Base-by-base conservation (phyloP, 2,329 filamentous ascomycete genomes). In the Talaromyces sp. region DNA sequence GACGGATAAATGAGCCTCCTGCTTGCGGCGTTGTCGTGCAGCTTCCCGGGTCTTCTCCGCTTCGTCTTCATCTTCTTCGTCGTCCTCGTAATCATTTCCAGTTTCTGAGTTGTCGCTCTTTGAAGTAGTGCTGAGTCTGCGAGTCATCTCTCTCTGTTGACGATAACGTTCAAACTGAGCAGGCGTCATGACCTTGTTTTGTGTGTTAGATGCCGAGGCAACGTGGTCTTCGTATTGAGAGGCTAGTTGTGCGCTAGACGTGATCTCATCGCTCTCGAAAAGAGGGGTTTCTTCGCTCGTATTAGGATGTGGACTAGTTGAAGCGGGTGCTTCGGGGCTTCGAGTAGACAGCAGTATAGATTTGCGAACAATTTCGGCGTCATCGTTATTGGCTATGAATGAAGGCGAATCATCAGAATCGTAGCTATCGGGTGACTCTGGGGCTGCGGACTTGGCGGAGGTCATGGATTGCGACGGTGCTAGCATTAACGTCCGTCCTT, bases 1-100 rank as follows among this genome's bases (percentile, higher is more conserved):
- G 1, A 96, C 89, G 1, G 92, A 86, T 82, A 97, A 89, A 75
- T 95, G 92, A 13, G 93, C 93, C 77, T 96, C 92, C 75, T 97
- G 93, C 81, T 93, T 95, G 72, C 88, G 87, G 68, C 93, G 85
- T 75, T 95, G 91, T 74, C 89, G 90, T 19, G 89, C 87, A 56
- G 90, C 84, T 73, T 91, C 85, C 73, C 84, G 89, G 33, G 87
- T 87, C 73, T 90, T 91, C 72, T 96, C 92, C 0, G 84, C 76
- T 68, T 96, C 92, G 70, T 96, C 92, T 49, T 93, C 90, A 54
- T 92, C 89, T 54, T 91, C 87, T 67, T 90, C 89, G 66, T 88
- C 88, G 27, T 86, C 84, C 47, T 88, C 84, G 41, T 85, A 84
- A 33, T 90, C 89, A 66, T 88, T 88, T 33, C 86, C 84, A 49